Base-by-base conservation (phyloP, 345 rosid species). In the Pistacia atlantica region DNA sequence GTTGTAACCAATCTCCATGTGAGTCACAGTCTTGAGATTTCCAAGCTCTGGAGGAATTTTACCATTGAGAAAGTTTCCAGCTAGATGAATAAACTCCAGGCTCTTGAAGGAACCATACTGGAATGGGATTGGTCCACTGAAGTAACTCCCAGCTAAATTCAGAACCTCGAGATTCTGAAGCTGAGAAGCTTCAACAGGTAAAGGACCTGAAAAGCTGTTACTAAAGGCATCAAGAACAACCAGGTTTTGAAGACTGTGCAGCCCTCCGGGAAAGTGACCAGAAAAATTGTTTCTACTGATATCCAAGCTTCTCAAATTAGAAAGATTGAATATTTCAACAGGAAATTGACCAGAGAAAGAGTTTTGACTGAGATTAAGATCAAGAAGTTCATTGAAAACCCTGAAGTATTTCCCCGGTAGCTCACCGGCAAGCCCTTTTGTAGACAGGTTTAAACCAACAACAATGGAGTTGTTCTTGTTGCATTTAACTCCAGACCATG, bases 1-100 rank as follows among this genome's bases (percentile, higher is more conserved):
- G 78, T 95, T 95, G 75, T 95, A 95, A 33, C 98, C 98, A 82
- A 95, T 95, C 90, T 95, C 99, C 95, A 95, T 90, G 72, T 93
- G 99, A 54, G 85, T 86, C 75, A 93, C 77, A 0, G 92, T 89
- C 42, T 83, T 84, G 67, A 93, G 87, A 59, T 79, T 81, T 46
- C 99, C 98, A 13, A 93, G 81, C 75, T 92, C 94, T 12, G 87
- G 81, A 8, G 97, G 98, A 79, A 95, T 86, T 5, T 79, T 46
- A 0, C 94, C 99, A 59, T 76, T 63, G 46, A 95, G 90, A 42
- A 69, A 73, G 81, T 95, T 95, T 5, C 99, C 97, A 1, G 97
- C 98, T 33, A 93, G 79, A 79, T 95, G 99, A 75, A 95, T 83
- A 76, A 88, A 89, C 82, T 93, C 90, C 3, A 95, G 88, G 76